Conservation (phyloP, 768 basidiomycete genomes). For the Termitomyces sp. region DNA sequence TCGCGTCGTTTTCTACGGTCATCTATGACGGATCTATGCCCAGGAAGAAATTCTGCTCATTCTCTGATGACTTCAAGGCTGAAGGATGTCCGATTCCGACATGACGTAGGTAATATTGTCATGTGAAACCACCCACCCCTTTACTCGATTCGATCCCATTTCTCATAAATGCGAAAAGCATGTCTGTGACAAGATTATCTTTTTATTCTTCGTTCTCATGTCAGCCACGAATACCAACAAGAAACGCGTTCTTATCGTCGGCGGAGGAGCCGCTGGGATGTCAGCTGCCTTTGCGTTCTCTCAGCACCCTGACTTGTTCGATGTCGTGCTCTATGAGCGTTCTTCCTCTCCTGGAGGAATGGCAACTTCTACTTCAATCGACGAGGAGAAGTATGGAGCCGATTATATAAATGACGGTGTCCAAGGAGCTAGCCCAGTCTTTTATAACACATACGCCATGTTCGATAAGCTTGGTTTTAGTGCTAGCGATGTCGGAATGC, state of each 20-base stretch:
- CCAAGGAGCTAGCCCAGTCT: conserved; percentile 27
- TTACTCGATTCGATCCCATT: conserved; percentile 3
- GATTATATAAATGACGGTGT: conserved; percentile 29
- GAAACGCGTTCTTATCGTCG: conserved; percentile 23
- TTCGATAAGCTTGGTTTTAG: conserved; percentile 26
- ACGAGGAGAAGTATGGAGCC: conserved; percentile 21
- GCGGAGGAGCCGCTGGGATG: conserved; percentile 26
- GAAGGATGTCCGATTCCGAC: not conserved
- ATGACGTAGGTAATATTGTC: conserved; percentile 3
- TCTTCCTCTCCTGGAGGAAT: conserved; percentile 23
- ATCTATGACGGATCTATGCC: not conserved
- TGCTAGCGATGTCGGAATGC: conserved; percentile 25
- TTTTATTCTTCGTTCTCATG: conserved; percentile 1
- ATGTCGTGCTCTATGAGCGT: conserved; percentile 23
- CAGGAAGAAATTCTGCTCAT: not conserved
- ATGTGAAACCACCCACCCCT: not conserved
- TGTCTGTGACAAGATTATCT: not conserved
- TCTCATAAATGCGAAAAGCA: not conserved
- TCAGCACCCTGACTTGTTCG: conserved; percentile 23
- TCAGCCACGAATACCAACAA: conserved; percentile 8
- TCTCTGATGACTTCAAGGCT: not conserved
- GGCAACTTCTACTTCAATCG: conserved; percentile 24
- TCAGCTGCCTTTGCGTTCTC: conserved; percentile 28
- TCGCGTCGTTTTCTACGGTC: not conserved
- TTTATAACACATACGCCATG: conserved; percentile 26